A percentile compares a stretch with the other conserved stretches of the same genome.
These are phyloP conservation scores for Ophiosphaerella korrae DNA, from an alignment of 2,329 filamentous ascomycete genomes.

Conservation along the genomic window DNA sequence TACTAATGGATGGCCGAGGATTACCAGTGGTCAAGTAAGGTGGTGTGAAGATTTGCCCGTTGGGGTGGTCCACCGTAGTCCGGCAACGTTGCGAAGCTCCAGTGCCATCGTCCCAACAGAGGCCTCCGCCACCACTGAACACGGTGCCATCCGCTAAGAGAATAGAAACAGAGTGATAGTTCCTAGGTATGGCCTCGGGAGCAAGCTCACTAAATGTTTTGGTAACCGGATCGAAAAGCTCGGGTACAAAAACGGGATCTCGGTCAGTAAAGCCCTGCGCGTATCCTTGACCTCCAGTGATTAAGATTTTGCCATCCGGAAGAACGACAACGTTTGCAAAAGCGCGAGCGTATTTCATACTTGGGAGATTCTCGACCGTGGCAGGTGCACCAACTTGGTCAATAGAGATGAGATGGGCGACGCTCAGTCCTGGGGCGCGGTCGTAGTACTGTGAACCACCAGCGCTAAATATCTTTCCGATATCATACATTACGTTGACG, in stretches of 20 bases:
- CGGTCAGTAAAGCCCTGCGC: slow-evolving; percentile 19
- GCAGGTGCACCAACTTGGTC: slow-evolving; percentile 17
- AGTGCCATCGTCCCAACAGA: slow-evolving; percentile 21
- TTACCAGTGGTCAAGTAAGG: slow-evolving; percentile 56
- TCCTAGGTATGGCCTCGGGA: slow-evolving; percentile 18
- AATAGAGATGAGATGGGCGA: slow-evolving; percentile 23
- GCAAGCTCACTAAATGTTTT: slow-evolving; percentile 22
- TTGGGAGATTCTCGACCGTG: slow-evolving; percentile 10
- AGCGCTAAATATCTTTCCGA: slow-evolving; percentile 46
- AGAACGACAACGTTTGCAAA: slow-evolving; percentile 28
- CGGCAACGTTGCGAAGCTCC: slow-evolving; percentile 47
- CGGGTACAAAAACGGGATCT: slow-evolving; percentile 18
- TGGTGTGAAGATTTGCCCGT: slow-evolving; percentile 60
- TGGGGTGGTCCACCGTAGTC: slow-evolving; percentile 52
- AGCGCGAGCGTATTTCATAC: slow-evolving; percentile 19
- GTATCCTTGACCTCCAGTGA: slow-evolving; percentile 26
- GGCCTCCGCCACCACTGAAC: slow-evolving; percentile 26
- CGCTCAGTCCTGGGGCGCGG: slow-evolving; percentile 8
- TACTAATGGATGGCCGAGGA: slow-evolving; percentile 17
- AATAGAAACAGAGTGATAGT: slow-evolving; percentile 30
- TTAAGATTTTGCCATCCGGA: slow-evolving; percentile 28
- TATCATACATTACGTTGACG: slow-evolving; percentile 54
- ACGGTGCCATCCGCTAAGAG: slow-evolving; percentile 26
- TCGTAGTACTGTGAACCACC: slow-evolving; percentile 22
- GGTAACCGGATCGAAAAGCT: slow-evolving; percentile 26